Conservation (phyloP, 2,329 filamentous ascomycete species). For the Botrytis porri region DNA sequence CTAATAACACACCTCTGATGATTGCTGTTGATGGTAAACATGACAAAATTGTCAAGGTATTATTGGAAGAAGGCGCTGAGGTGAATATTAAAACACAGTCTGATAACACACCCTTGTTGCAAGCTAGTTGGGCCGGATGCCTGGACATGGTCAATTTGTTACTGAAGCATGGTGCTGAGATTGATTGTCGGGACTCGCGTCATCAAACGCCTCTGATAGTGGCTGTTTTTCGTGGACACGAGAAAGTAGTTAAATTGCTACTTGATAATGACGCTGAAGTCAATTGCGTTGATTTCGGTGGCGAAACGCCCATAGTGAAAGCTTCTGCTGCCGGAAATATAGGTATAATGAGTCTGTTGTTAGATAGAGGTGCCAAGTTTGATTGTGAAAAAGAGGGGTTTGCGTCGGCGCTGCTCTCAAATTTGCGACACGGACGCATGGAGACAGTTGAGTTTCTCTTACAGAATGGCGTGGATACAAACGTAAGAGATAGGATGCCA, state of each 20-base stretch:
- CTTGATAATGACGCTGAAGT: neutral
- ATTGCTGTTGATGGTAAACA: neutral
- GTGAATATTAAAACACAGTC: neutral
- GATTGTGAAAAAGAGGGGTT: neutral
- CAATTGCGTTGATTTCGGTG: neutral
- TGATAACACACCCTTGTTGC: constrained; percentile 14
- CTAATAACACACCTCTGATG: no score
- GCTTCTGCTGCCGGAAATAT: neutral
- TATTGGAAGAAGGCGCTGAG: neutral
- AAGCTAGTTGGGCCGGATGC: constrained; percentile 9
- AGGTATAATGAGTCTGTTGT: neutral
- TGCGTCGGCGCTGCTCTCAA: no score
- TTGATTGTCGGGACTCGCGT: neutral
- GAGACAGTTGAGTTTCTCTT: neutral
- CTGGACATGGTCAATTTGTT: constrained; percentile 24
- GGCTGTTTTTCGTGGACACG: neutral
- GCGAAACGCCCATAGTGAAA: constrained; percentile 23
- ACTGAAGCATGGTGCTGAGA: neutral
- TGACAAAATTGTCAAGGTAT: neutral
- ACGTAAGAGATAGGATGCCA: no score
- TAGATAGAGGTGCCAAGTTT: neutral
- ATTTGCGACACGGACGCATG: neutral
- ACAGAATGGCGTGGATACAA: no score
- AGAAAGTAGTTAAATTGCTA: neutral
- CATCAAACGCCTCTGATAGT: neutral